phyloP scores from a whole-genome alignment of 306 rosid species.

The Luffa aegyptiaca region DNA sequence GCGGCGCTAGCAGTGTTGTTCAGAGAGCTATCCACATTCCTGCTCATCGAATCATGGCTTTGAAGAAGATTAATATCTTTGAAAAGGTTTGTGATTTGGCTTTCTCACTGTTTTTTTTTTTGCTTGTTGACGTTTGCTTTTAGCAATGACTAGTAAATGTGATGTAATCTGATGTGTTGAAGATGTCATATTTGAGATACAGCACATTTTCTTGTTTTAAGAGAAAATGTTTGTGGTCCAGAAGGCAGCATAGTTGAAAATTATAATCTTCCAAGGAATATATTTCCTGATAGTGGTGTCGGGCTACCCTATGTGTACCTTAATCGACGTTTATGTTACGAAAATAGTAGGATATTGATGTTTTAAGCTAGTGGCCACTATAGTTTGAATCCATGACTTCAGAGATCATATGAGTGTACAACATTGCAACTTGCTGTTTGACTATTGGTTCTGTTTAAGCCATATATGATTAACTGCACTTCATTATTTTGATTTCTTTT shows the following conservation, averaged over 20 bases:
- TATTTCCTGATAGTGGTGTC: neutral
- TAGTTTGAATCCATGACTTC: neutral
- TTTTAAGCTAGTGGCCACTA: neutral
- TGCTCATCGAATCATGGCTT: constrained; percentile 65
- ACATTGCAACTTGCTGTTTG: neutral
- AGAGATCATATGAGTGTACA: neutral
- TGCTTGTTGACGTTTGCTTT: neutral
- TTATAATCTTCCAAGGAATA: neutral
- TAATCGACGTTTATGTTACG: neutral
- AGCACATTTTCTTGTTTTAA: neutral
- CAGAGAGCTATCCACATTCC: constrained; percentile 96
- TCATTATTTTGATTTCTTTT: neutral
- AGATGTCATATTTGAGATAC: neutral
- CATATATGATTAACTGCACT: neutral
- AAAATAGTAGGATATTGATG: neutral
- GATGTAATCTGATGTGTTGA: neutral
- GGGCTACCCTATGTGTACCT: neutral
- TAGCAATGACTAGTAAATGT: neutral
- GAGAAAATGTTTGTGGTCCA: neutral
- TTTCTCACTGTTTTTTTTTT: neutral
- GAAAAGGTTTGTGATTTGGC: constrained; percentile 52
- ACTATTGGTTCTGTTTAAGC: neutral
- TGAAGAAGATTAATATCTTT: constrained; percentile 90
- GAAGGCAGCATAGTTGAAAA: neutral
- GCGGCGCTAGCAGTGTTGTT: constrained; percentile 95